A percentile compares a stretch with the other conserved stretches of the same genome.
These are phyloP conservation scores for Anastatica hierochuntica DNA, from an alignment of 345 rosid genomes.

Conservation along the genomic window DNA sequence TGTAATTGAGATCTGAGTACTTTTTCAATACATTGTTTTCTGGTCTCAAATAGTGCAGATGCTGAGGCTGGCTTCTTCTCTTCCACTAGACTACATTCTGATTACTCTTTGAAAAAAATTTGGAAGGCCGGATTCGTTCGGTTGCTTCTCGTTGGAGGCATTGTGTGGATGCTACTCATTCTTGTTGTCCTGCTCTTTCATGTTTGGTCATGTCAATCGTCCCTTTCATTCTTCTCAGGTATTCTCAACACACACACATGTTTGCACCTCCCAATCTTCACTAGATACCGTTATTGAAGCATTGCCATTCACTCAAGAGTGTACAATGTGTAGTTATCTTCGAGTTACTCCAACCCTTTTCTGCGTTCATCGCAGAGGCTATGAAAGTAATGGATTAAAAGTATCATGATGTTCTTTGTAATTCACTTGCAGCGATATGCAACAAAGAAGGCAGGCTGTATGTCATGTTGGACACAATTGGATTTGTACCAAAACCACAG, in stretches of 20 bases:
- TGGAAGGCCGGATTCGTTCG: conserved; percentile 77
- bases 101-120: conserved; percentile 37
- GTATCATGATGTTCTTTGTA: background rate
- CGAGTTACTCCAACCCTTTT: background rate
- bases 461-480: conserved; percentile 53
- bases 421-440: conserved; percentile 30
- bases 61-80: conserved; percentile 43
- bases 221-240: conserved; percentile 76
- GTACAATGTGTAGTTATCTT: background rate
- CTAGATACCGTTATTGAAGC: no score
- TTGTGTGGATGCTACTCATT: conserved; percentile 81
- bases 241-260: background rate
- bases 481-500: conserved; percentile 48
- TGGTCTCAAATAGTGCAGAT: no score
- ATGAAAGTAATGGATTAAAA: background rate
- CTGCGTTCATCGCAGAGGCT: background rate
- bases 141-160: conserved; percentile 70
- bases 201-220: conserved; percentile 83
- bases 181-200: conserved; percentile 60
- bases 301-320: no score
- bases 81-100: conserved; percentile 39
- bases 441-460: conserved; percentile 68
- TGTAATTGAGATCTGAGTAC: background rate
- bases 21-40: background rate
- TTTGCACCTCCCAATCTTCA: no score